Evolutionary conservation across 2,329 filamentous ascomycete genomes (phyloP).

Genomic region (Colletotrichum sidae): DNA sequence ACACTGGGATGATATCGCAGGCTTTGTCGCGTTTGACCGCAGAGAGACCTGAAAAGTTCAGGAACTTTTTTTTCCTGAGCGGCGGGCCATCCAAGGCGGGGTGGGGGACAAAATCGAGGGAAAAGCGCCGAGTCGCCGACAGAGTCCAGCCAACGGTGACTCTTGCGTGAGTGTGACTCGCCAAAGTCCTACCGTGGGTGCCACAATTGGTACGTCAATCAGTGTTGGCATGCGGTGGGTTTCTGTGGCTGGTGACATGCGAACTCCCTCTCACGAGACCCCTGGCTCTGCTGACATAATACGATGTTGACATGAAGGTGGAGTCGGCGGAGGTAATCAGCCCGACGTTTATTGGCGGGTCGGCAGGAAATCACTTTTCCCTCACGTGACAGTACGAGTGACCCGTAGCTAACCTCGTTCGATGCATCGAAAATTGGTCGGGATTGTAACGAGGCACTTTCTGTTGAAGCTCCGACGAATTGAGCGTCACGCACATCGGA

Average conservation of each 20-base stretch:
- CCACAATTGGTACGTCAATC: constrained; percentile 12
- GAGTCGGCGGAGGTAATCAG: constrained; percentile 33
- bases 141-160: constrained; percentile 22
- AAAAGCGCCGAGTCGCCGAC: constrained; percentile 34
- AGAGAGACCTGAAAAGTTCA: constrained; percentile 4
- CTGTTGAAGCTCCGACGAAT: constrained; percentile 39
- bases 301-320: constrained; percentile 5
- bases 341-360: constrained; percentile 30
- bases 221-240: not conserved
- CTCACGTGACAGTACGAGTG: constrained; percentile 31
- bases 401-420: constrained; percentile 38
- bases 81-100: constrained; percentile 35
- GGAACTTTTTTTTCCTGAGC: constrained; percentile 36
- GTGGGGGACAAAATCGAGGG: constrained; percentile 34
- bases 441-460: constrained; percentile 39
- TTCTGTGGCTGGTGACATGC: constrained; percentile 11
- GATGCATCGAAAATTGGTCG: constrained; percentile 40
- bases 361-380: constrained; percentile 5
- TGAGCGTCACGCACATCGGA: constrained; percentile 38
- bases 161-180: constrained; percentile 17
- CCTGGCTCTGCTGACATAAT: constrained; percentile 27
- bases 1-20: constrained; percentile 15
- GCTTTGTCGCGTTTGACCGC: constrained; percentile 19
- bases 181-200: constrained; percentile 23
- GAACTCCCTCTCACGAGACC: not conserved